These are phyloP conservation scores for Neopestalotiopsis rosae DNA, from an alignment of 2,329 filamentous ascomycete species.

Conservation along the genomic window DNA sequence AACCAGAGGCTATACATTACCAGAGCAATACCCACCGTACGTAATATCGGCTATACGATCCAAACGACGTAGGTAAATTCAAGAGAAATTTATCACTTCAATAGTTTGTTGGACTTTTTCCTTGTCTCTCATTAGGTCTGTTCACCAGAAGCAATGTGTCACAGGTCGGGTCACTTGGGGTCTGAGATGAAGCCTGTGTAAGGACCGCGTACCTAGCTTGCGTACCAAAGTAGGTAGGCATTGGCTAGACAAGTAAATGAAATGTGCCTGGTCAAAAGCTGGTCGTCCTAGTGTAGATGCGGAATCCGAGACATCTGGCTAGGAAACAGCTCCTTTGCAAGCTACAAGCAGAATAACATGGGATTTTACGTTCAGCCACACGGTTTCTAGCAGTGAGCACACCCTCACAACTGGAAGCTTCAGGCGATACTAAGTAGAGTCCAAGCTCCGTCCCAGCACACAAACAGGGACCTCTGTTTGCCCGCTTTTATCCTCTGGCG, in stretches of 20 bases:
- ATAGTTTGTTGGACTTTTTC: background rate
- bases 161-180: background rate
- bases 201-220: too few relatives aligned
- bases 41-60: too few relatives aligned
- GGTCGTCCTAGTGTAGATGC: background rate
- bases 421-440: too few relatives aligned
- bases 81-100: background rate
- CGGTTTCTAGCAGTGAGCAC: conserved; percentile 1
- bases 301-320: background rate
- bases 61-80: too few relatives aligned
- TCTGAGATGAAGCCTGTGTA: background rate
- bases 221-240: too few relatives aligned
- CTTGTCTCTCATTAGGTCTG: background rate
- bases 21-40: too few relatives aligned
- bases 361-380: background rate
- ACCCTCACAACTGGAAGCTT: background rate
- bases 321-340: background rate
- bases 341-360: background rate
- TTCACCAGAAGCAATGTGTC: background rate
- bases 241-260: background rate
- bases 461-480: background rate
- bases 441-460: background rate
- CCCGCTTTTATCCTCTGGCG: background rate
- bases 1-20: too few relatives aligned
- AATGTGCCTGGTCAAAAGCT: background rate